phyloP scores from a whole-genome alignment of 805 yeast genomes.

The Spencermartinsiella europaea region DNA sequence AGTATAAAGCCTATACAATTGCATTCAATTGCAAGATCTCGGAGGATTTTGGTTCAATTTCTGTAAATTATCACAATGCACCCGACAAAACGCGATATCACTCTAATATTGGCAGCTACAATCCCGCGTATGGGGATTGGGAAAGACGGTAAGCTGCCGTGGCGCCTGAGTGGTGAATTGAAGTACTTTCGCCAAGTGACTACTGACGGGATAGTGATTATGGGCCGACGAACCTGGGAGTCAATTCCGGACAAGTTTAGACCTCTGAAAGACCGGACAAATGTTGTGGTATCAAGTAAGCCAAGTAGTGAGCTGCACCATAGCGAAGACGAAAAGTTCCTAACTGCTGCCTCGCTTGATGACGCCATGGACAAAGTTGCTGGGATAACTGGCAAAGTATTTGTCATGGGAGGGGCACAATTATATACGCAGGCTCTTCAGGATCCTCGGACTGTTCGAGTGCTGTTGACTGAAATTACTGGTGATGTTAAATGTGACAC shows the following conservation, averaged over 20 bases:
- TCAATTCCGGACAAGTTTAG: constrained; percentile 81
- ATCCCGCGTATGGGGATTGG: constrained; percentile 84
- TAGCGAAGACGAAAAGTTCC: constrained; percentile 21
- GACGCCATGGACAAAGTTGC: constrained; percentile 35
- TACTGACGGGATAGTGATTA: constrained; percentile 53
- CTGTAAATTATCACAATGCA: too few species aligned
- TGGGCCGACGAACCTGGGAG: constrained; percentile 97
- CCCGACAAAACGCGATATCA: constrained; percentile 28
- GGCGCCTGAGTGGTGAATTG: constrained; percentile 84
- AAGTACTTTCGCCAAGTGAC: constrained; percentile 78
- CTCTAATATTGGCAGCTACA: constrained; percentile 81
- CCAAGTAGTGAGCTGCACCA: constrained; percentile 5
- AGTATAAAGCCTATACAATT: too few species aligned
- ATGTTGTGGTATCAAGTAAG: constrained; percentile 50
- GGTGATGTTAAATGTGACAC: constrained; percentile 60
- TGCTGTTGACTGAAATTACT: constrained; percentile 69
- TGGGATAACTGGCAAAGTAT: constrained; percentile 46
- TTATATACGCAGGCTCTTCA: constrained; percentile 57
- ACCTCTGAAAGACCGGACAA: constrained; percentile 71
- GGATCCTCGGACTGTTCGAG: constrained; percentile 42
- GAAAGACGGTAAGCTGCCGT: constrained; percentile 71
- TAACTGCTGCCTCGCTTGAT: constrained; percentile 40
- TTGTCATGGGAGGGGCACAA: constrained; percentile 91
- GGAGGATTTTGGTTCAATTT: too few species aligned
- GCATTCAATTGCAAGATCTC: too few species aligned